phyloP scores from a whole-genome alignment of 345 rosid genomes.

The Zanthoxylum bungeanum region DNA sequence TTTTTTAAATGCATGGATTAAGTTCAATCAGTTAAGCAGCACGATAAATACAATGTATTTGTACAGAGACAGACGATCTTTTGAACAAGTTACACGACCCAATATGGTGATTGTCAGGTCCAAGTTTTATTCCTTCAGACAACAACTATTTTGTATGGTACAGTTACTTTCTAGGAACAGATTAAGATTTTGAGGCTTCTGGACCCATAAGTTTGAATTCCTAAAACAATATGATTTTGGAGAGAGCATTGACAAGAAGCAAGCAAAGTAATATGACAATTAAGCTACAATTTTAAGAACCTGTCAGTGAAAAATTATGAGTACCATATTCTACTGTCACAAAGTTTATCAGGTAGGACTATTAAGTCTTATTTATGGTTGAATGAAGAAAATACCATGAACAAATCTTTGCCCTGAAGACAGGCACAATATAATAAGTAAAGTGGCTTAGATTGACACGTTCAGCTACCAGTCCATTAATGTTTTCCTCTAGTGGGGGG shows the following conservation, averaged over 20 bases:
- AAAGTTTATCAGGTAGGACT: background rate
- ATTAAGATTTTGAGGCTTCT: background rate
- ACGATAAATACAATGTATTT: background rate
- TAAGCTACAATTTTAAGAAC: background rate
- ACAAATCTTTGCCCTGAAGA: background rate
- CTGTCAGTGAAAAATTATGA: background rate
- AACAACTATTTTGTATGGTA: background rate
- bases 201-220: background rate
- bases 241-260: background rate
- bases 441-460: background rate
- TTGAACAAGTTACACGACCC: background rate
- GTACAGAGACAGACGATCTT: background rate
- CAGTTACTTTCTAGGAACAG: background rate
- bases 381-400: background rate
- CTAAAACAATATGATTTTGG: background rate
- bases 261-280: background rate
- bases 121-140: background rate
- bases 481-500: background rate
- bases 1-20: background rate
- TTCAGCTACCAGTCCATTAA: slow-evolving; percentile 12
- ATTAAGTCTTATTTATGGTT: background rate
- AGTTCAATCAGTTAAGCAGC: background rate
- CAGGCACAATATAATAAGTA: background rate
- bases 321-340: background rate
- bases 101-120: background rate